A percentile compares a stretch with the other conserved stretches of the same genome.
These are phyloP conservation scores for Penicillium nordicum DNA, from an alignment of 2,329 filamentous ascomycete species.

Conservation along the genomic window DNA sequence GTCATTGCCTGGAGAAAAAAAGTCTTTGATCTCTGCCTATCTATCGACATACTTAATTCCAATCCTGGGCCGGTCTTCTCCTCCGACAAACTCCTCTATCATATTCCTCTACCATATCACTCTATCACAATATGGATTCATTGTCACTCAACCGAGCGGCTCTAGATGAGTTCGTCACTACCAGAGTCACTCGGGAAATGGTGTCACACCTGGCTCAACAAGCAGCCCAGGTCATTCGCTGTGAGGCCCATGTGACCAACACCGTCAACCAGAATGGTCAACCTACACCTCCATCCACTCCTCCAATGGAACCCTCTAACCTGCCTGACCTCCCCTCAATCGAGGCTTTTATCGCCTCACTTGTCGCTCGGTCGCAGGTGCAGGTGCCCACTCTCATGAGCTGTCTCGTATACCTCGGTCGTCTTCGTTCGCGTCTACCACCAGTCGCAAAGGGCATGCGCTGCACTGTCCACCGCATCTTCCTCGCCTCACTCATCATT, in stretches of 20 bases:
- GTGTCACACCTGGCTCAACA: constrained; percentile 46
- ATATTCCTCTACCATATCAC: too few species aligned
- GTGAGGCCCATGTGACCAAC: constrained; percentile 50
- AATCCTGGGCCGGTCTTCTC: background rate
- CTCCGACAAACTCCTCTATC: constrained; percentile 8
- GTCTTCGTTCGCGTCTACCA: constrained; percentile 79
- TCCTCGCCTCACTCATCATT: constrained; percentile 64
- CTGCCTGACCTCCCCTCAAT: constrained; percentile 66
- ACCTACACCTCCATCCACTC: constrained; percentile 59
- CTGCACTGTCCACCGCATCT: constrained; percentile 97
- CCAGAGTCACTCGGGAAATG: constrained; percentile 49
- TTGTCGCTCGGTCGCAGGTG: constrained; percentile 90
- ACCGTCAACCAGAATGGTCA: constrained; percentile 48
- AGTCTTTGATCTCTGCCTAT: background rate
- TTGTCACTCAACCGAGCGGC: constrained; percentile 41
- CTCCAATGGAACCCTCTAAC: constrained; percentile 48
- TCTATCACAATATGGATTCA: constrained; percentile 8
- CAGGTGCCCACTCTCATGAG: constrained; percentile 98
- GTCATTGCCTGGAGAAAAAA: too few species aligned
- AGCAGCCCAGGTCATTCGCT: constrained; percentile 48
- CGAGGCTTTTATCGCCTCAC: constrained; percentile 85
- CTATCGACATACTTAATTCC: constrained; percentile 1
- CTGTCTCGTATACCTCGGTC: constrained; percentile 85
- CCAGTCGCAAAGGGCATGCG: constrained; percentile 93
- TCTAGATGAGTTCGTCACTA: constrained; percentile 47